Percentiles rank a stretch among this genome's conserved stretches.
Evolutionary conservation across 768 basidiomycete genomes (phyloP).

Genomic region (Amanita molliuscula): DNA sequence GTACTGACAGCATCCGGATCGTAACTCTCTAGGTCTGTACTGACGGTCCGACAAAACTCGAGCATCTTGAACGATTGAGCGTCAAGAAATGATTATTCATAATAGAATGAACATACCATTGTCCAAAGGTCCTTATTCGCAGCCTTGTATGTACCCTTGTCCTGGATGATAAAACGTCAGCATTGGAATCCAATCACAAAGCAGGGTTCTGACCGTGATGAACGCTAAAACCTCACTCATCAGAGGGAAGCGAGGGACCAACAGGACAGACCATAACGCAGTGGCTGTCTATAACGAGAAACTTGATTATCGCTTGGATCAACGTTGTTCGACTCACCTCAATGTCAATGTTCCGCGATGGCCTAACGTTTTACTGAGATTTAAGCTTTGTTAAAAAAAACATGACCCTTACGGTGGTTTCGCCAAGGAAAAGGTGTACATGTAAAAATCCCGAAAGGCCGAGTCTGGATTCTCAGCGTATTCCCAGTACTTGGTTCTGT

Average conservation of each 20-base stretch:
- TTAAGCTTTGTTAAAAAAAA: background rate
- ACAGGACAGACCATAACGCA: constrained; percentile 68
- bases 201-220: constrained; percentile 38
- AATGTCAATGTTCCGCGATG: constrained; percentile 71
- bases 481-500: constrained; percentile 36
- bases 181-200: background rate
- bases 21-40: constrained; percentile 51
- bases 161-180: constrained; percentile 21
- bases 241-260: constrained; percentile 57
- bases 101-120: constrained; percentile 43
- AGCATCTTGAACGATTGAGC: constrained; percentile 37
- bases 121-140: constrained; percentile 81
- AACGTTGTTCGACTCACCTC: constrained; percentile 40
- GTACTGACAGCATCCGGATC: constrained; percentile 63
- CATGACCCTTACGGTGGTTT: constrained; percentile 53
- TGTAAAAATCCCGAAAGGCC: constrained; percentile 57
- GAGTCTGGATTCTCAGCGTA: constrained; percentile 38
- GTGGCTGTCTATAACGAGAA: constrained; percentile 41
- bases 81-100: background rate
- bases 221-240: constrained; percentile 57
- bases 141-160: constrained; percentile 57
- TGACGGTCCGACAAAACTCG: constrained; percentile 63
- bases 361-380: constrained; percentile 24
- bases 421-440: constrained; percentile 59
- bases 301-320: background rate